Evolutionary conservation across 78 protist species (phyloP), one percentile per base, ranked within the genome.

Genomic region (Speleostelium caveatum): DNA sequence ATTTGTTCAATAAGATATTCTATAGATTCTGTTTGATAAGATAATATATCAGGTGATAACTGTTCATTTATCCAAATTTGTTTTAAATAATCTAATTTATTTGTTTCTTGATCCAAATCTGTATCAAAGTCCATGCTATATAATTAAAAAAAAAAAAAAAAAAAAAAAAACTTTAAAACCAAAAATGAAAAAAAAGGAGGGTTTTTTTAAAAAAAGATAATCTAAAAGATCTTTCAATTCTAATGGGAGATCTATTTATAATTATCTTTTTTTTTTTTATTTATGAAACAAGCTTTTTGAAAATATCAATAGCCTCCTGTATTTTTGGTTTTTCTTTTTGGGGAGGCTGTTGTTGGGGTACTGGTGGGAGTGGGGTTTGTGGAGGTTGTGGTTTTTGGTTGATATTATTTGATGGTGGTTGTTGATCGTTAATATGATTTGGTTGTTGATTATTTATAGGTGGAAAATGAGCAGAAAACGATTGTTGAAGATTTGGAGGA

Each of bases 341-440:
- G n/a, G n/a, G 39, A 3, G 67, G 38, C 10, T 45, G 6, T 1
- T n/a, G 12, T 71, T 42, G 77, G 10, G 90, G 90, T 6, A 72
- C 58, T 16, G 90, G 90, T 56, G 89, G 89, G 26, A 79, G 60
- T 24, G 89, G 89, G 6, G 88, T 79, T 79, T 79, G 88, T n/a
- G 88, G 88, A 28, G 88, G 88, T 51, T 65, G 87, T 60, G 28
- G 74, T 16, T 78, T 38, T 36, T 36, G 53, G 2, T 66, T 33
- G 2, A 22, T 21, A 32, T 36, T 36, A 33, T 66, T 26, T 38
- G 4, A 24, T 35, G 16, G 5, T 10, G 53, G 53, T 45, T 45
- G 53, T 10, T 45, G 53, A 14, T 45, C n/a, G 53, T 6, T 6
- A 14, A 14, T 6, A 6, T 45, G 53, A 14, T 6, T 14, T 14